These are phyloP conservation scores for Solanum pinnatisectum DNA, from an alignment of 257 asterid species.

Conservation along the genomic window DNA sequence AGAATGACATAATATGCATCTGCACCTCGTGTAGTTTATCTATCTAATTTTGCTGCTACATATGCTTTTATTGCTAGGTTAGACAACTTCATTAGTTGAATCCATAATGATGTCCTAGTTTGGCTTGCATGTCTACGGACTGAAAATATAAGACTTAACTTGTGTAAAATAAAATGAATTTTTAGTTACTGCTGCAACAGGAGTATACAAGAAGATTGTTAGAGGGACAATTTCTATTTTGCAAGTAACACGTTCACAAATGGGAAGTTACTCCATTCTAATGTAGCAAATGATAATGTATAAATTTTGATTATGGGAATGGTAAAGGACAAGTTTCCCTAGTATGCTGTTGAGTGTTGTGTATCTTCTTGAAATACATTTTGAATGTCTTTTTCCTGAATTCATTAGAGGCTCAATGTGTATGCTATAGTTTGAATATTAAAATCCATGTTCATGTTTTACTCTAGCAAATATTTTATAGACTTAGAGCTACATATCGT, in stretches of 20 bases:
- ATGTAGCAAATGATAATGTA: background rate
- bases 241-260: background rate
- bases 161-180: too few relatives aligned
- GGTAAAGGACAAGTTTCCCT: background rate
- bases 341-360: background rate
- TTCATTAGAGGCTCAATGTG: background rate
- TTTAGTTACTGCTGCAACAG: too few relatives aligned
- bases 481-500: background rate
- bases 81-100: background rate
- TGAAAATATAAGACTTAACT: too few relatives aligned
- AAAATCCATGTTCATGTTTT: background rate
- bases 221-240: background rate
- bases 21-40: conserved; percentile 79
- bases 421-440: too few relatives aligned
- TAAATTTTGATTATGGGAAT: background rate
- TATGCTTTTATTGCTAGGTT: conserved; percentile 87
- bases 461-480: background rate
- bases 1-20: conserved; percentile 82
- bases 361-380: background rate
- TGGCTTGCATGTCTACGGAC: too few relatives aligned
- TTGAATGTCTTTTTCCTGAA: background rate
- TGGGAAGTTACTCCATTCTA: background rate
- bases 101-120: too few relatives aligned
- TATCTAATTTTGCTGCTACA: conserved; percentile 90
- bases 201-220: background rate